Evolutionary conservation across 352 stramenopile genomes (phyloP), one percentile per base, ranked within the genome.

Genomic region (Globisporangium perplexum): DNA sequence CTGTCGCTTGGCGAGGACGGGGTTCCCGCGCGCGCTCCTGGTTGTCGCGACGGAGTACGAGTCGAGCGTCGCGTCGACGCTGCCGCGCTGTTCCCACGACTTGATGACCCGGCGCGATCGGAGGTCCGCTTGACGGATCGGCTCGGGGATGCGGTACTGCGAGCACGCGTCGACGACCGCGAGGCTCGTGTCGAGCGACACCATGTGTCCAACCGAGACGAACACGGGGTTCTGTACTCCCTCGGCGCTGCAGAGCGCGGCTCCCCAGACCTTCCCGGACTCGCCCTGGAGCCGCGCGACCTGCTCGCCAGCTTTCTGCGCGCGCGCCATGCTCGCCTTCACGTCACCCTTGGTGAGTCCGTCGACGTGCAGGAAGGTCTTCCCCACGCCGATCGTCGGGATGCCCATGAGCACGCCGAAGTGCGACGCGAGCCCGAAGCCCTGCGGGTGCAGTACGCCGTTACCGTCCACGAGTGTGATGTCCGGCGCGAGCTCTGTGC

Each of bases 391-490:
- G 46, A 98, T 87, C 1, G 89, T 98, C 4, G 87, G 86, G 45
- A 98, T 83, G n/a, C 71, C 66, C 41, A 78, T 79, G 8, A 95
- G 68, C 23, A 98, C 90, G 18, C 93, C 93, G 35, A 98, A 83
- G 69, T 97, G 93, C 31, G 83, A 97, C 14, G 95, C 95, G 2
- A 98, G 72, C 6, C 95, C 93, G 55, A 97, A 97, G 41, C 85
- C 77, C 38, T 93, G 70, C 14, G 90, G 86, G 55, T 98, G 95
- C 50, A 94, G 65, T 18, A 90, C 54, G 24, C 83, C 83, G 42
- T 94, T 94, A 22, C 95, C 95, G 65, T 98, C 95, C 4, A 98
- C 94, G 17, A 98, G 68, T 31, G 91, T 89, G 28, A 97, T 74
- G 36, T 95, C 71, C 22, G 95, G 93, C 28, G 75, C 66, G 20